Conservation (phyloP, 148 eudicot genomes). For the Amaranthus cruentus region DNA sequence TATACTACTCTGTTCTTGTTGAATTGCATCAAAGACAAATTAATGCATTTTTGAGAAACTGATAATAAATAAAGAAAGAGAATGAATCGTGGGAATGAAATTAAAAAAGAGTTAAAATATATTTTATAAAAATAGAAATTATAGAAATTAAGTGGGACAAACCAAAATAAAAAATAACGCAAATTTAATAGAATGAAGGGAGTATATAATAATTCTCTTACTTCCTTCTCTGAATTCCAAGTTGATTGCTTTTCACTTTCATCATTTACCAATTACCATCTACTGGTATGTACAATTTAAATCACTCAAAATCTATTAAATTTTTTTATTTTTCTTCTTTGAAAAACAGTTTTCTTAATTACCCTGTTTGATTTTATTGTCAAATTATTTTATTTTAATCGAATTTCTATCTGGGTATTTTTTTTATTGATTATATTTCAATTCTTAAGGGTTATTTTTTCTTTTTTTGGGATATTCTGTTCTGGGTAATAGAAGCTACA, state of each 20-base stretch:
- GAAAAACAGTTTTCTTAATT: too few species aligned
- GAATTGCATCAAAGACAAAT: too few species aligned
- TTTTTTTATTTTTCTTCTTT: background rate
- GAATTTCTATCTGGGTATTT: background rate
- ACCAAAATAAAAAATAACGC: too few species aligned
- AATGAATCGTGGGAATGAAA: too few species aligned
- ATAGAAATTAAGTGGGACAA: too few species aligned
- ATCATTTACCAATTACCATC: too few species aligned
- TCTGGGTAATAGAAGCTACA: background rate
- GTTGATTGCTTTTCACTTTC: conserved; percentile 9
- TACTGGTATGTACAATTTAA: background rate
- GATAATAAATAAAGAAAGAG: too few species aligned
- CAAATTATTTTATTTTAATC: background rate
- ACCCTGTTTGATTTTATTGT: conserved; percentile 2
- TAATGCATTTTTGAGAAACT: too few species aligned
- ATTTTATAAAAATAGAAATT: too few species aligned
- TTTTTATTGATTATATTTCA: background rate
- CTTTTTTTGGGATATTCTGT: background rate
- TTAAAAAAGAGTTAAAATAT: too few species aligned
- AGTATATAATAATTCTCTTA: background rate
- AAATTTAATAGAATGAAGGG: too few species aligned
- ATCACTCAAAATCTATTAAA: background rate
- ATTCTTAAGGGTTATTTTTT: background rate
- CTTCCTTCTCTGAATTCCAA: conserved; percentile 19
- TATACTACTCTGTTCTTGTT: background rate